phyloP scores from a whole-genome alignment of 192 early-diverging fungal genomes.

The Backusella tarrabulga region DNA sequence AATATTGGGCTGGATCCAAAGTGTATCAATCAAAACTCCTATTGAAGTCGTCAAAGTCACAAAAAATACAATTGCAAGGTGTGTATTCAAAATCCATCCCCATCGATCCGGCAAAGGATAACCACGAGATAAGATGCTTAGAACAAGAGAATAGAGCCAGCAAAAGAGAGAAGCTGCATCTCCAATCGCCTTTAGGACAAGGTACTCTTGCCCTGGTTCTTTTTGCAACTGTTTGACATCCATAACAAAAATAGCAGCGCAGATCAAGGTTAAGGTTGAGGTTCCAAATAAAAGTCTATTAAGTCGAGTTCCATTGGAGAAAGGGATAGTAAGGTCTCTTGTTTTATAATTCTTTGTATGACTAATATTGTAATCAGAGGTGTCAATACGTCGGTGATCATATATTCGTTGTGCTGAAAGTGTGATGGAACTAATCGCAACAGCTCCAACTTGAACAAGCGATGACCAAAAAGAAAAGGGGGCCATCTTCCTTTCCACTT shows the following conservation, averaged over 20 bases:
- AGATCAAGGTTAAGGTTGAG: background rate
- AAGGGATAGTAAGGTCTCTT: background rate
- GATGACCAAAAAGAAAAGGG: conserved; percentile 5
- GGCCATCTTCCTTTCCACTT: background rate
- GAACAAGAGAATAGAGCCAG: conserved; percentile 24
- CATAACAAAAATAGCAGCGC: background rate
- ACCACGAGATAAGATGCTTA: conserved; percentile 23
- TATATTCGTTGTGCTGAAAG: background rate
- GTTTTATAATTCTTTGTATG: background rate
- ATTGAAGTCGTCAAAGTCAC: background rate
- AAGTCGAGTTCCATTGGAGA: background rate
- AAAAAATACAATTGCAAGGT: conserved; percentile 20
- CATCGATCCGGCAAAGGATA: conserved; percentile 20
- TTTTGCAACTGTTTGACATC: background rate
- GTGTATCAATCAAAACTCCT: background rate
- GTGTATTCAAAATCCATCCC: conserved; percentile 35
- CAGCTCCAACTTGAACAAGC: background rate
- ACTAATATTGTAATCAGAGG: background rate
- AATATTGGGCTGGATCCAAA: background rate
- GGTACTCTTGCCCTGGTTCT: background rate
- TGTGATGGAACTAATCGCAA: background rate
- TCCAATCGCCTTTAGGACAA: conserved; percentile 1
- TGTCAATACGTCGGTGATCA: background rate
- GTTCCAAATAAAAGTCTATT: background rate
- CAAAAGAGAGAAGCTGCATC: background rate